Evolutionary conservation across 2,329 filamentous ascomycete species (phyloP).

Genomic region (Cordyceps javanica): DNA sequence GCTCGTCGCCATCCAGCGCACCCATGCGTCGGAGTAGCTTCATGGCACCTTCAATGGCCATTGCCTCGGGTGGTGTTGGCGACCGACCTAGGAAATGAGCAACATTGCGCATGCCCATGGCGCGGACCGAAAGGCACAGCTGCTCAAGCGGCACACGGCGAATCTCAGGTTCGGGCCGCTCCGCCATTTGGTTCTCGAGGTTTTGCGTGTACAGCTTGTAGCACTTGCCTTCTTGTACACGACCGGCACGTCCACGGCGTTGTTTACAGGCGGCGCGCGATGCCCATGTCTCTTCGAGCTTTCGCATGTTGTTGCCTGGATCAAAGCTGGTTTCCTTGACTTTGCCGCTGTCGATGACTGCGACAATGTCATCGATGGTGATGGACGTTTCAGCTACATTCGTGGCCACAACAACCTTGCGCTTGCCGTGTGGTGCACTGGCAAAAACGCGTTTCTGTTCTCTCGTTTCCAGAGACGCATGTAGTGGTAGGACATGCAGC

Average conservation of each 20-base stretch:
- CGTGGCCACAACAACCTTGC: conserved; percentile 90
- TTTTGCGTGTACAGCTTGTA: conserved; percentile 92
- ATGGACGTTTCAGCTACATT: conserved; percentile 98
- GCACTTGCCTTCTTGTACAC: conserved; percentile 84
- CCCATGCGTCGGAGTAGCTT: conserved; percentile 77
- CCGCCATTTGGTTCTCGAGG: conserved; percentile 79
- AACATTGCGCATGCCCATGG: conserved; percentile 86
- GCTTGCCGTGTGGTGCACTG: conserved; percentile 66
- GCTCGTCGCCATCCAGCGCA: conserved; percentile 74
- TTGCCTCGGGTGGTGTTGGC: conserved; percentile 78
- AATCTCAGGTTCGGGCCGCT: conserved; percentile 89
- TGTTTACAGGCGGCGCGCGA: conserved; percentile 93
- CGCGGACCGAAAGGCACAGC: conserved; percentile 86
- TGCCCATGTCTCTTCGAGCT: conserved; percentile 91
- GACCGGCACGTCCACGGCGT: conserved; percentile 82
- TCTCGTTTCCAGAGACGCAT: conserved; percentile 81
- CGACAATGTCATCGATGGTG: conserved; percentile 95
- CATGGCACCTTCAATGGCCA: conserved; percentile 82
- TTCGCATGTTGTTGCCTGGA: conserved; percentile 85
- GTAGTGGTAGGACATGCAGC: conserved; percentile 77
- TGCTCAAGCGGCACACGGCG: conserved; percentile 89
- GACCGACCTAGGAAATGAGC: conserved; percentile 75
- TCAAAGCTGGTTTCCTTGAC: conserved; percentile 98
- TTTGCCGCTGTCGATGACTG: conserved; percentile 88
- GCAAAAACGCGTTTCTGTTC: conserved; percentile 87